Conservation (phyloP, 441 rosid species). For the Syzygium malaccense region DNA sequence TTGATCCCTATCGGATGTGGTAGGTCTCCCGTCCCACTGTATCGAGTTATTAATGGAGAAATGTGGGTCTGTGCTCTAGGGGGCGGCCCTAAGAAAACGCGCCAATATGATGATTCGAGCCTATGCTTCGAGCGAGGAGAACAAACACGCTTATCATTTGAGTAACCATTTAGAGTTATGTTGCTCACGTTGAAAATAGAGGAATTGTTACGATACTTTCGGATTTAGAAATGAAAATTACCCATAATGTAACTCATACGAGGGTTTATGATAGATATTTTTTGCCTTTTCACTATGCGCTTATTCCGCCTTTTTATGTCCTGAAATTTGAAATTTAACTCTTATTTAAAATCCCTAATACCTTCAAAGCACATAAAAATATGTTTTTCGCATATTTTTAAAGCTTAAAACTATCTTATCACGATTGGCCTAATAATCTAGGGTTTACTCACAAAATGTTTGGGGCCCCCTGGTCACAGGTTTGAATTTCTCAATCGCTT, state of each 20-base stretch:
- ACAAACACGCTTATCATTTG: neutral
- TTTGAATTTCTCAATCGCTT: neutral
- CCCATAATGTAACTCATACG: neutral
- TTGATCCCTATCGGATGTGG: neutral
- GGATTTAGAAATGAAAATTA: neutral
- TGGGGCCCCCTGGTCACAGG: neutral
- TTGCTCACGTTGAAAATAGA: neutral
- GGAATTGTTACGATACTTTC: neutral
- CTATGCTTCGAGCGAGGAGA: rapidly evolving
- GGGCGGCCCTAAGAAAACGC: neutral
- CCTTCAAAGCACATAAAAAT: neutral
- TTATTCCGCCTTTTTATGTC: neutral
- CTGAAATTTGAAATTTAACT: neutral
- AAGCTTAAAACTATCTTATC: neutral
- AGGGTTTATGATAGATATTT: neutral
- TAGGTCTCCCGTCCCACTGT: neutral
- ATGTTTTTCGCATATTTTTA: neutral
- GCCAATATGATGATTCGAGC: neutral
- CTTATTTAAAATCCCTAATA: neutral
- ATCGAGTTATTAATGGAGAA: neutral
- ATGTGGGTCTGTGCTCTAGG: neutral
- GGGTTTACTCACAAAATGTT: neutral
- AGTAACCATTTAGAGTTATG: neutral
- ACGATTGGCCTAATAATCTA: neutral
- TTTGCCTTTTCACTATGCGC: neutral